A percentile compares a stretch with the other conserved stretches of the same genome.
Evolutionary conservation across 257 asterid genomes (phyloP).

Genomic region (Ilex asprella): DNA sequence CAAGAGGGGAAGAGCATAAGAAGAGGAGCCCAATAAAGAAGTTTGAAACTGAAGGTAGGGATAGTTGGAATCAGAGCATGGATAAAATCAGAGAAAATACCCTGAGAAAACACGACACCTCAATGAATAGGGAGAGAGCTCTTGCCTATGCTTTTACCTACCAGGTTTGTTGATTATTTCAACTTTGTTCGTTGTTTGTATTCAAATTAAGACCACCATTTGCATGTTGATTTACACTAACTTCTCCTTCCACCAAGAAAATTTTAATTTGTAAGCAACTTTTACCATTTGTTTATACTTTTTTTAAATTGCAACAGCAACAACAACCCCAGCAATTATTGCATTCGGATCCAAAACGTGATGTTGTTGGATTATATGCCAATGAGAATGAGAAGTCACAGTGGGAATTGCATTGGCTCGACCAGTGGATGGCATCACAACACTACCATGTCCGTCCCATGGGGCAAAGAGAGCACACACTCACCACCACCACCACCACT

Average conservation of each 20-base stretch:
- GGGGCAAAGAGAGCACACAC: constrained; percentile 35
- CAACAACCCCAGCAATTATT: constrained; percentile 24
- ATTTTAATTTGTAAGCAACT: not conserved
- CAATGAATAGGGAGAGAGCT: constrained; percentile 55
- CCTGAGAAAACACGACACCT: constrained; percentile 46
- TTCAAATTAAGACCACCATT: too few species aligned
- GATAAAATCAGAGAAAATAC: constrained; percentile 38
- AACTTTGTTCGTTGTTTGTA: not conserved
- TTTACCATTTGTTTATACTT: too few species aligned
- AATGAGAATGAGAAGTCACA: constrained; percentile 35
- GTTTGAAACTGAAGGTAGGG: constrained; percentile 39
- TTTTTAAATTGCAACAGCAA: constrained; percentile 3
- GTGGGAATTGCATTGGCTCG: constrained; percentile 91
- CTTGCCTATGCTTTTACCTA: constrained; percentile 69
- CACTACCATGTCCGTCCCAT: constrained; percentile 38
- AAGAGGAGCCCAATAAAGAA: constrained; percentile 30
- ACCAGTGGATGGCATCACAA: constrained; percentile 85
- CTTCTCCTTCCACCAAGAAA: too few species aligned
- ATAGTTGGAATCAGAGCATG: constrained; percentile 37
- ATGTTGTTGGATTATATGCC: constrained; percentile 16
- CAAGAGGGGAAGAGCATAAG: constrained; percentile 28
- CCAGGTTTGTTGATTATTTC: constrained; percentile 37
- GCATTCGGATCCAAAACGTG: constrained; percentile 18
- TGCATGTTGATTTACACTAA: too few species aligned
- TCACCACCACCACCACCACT: constrained; percentile 15